phyloP scores from a whole-genome alignment of 2,329 filamentous ascomycete genomes.

The Hortaea sp. region DNA sequence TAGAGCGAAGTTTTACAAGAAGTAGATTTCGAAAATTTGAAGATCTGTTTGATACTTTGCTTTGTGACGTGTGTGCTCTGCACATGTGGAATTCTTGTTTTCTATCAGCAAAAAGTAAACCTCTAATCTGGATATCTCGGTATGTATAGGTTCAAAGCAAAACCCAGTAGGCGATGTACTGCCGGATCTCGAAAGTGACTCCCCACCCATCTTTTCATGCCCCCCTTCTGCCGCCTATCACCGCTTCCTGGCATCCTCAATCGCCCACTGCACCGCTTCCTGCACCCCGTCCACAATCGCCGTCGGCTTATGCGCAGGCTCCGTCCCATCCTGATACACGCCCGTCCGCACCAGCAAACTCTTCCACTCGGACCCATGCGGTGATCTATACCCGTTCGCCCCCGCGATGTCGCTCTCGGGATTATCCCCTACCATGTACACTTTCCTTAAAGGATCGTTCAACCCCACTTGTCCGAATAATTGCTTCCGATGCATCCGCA shows the following conservation, averaged over 20 bases:
- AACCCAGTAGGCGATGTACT: too few species aligned
- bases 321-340: slow-evolving; percentile 51
- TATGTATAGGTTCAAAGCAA: too few species aligned
- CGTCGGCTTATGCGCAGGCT: slow-evolving; percentile 46
- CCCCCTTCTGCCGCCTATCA: neutral
- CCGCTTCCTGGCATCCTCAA: slow-evolving; percentile 40
- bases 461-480: slow-evolving; percentile 31
- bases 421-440: slow-evolving; percentile 81
- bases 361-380: slow-evolving; percentile 61
- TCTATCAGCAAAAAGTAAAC: too few species aligned
- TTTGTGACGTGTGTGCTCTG: too few species aligned
- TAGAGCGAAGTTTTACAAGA: too few species aligned
- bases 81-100: too few species aligned
- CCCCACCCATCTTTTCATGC: neutral
- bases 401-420: slow-evolving; percentile 79
- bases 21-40: too few species aligned
- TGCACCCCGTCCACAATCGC: slow-evolving; percentile 64
- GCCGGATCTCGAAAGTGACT: too few species aligned
- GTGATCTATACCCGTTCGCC: slow-evolving; percentile 64
- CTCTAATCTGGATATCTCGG: too few species aligned
- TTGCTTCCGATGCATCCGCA: slow-evolving; percentile 50
- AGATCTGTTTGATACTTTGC: too few species aligned
- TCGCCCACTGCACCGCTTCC: slow-evolving; percentile 66
- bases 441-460: slow-evolving; percentile 48
- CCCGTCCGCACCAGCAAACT: slow-evolving; percentile 72